phyloP scores from a whole-genome alignment of 1,139 yeast species.

The Sugiyamaella neomexicana region DNA sequence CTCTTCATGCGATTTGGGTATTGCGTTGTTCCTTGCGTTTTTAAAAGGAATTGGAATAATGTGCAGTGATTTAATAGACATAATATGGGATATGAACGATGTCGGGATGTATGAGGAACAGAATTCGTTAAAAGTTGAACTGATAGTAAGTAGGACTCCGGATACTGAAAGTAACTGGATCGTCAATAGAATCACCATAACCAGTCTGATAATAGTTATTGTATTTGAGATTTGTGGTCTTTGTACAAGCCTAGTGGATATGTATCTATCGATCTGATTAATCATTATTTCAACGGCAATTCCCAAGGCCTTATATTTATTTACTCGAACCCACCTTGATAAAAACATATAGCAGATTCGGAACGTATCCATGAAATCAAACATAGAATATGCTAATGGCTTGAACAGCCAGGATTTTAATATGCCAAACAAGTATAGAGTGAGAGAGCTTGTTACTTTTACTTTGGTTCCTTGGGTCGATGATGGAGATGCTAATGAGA shows the following conservation, averaged over 20 bases:
- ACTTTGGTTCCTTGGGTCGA: not conserved
- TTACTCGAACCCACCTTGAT: not conserved
- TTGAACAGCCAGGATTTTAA: not conserved
- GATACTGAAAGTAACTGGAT: not conserved
- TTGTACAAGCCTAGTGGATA: not conserved
- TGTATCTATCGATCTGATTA: not conserved
- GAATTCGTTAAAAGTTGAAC: not conserved
- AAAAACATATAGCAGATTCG: not conserved
- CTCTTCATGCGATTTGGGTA: not conserved
- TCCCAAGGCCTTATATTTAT: not conserved
- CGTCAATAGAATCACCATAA: not conserved
- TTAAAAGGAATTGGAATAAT: not conserved
- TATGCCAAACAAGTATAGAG: not conserved
- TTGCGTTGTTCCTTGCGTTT: not conserved
- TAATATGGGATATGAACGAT: not conserved
- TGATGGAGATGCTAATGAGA: not conserved
- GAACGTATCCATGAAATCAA: not conserved
- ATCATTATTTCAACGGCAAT: not conserved
- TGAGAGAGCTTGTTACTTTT: not conserved
- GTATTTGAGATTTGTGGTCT: not conserved
- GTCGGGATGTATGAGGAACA: not conserved
- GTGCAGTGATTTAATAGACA: not conserved
- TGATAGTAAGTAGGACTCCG: not conserved
- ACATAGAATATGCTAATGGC: not conserved
- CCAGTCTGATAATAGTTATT: not conserved